Percentiles rank a stretch among this genome's conserved stretches.
These are phyloP conservation scores for Cenchrus americanus DNA, from an alignment of 176 grass and related monocot genomes.

Conservation along the genomic window DNA sequence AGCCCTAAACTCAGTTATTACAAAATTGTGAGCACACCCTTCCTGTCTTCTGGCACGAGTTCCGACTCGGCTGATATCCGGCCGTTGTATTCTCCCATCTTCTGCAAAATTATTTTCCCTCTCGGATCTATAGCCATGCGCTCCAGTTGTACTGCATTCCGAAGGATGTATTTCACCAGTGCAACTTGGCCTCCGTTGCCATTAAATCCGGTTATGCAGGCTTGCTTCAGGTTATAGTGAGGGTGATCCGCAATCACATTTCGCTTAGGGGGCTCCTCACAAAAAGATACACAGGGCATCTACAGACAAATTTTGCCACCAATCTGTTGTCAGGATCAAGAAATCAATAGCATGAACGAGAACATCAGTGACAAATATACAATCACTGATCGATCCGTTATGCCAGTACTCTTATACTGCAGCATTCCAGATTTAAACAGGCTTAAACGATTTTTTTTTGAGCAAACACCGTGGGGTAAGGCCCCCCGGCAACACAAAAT, in stretches of 20 bases:
- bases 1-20: not conserved
- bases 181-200: slow-evolving; percentile 26
- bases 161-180: slow-evolving; percentile 11
- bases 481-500: too few species aligned
- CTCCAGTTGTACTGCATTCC: slow-evolving; percentile 5
- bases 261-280: not conserved
- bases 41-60: slow-evolving; percentile 12
- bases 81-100: not conserved
- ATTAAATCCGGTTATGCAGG: slow-evolving; percentile 7
- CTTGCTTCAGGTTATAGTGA: slow-evolving; percentile 24
- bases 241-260: not conserved
- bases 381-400: too few species aligned
- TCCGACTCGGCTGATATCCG: not conserved
- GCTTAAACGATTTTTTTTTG: too few species aligned
- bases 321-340: slow-evolving; percentile 1
- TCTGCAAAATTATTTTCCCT: not conserved
- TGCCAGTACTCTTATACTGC: too few species aligned
- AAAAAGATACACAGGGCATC: not conserved
- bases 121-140: not conserved
- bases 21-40: not conserved
- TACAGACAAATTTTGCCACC: not conserved
- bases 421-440: too few species aligned
- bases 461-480: too few species aligned
- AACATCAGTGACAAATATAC: not conserved
- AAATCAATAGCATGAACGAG: not conserved